Evolutionary conservation across 306 rosid species (phyloP).

Genomic region (Neltuma alba): DNA sequence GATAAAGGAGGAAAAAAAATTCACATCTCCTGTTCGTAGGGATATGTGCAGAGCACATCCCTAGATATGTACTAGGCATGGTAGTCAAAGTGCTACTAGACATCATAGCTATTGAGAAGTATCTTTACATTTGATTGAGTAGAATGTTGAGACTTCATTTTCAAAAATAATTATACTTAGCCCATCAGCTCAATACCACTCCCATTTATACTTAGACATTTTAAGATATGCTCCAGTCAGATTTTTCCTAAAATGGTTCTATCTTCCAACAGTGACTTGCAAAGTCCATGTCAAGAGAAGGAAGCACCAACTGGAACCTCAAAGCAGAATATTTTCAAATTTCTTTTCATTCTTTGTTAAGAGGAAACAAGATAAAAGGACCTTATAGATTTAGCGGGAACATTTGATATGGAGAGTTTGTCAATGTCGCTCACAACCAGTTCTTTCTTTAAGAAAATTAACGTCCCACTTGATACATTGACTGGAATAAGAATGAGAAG

Average conservation of each 20-base stretch:
- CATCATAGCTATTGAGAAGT: neutral
- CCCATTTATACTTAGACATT: neutral
- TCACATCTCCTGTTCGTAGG: neutral
- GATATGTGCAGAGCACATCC: conserved; percentile 2
- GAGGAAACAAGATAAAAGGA: conserved; percentile 28
- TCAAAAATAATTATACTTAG: neutral
- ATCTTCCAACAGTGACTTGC: neutral
- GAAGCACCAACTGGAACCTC: conserved; percentile 25
- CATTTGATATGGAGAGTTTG: conserved; percentile 95
- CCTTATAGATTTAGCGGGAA: conserved; percentile 79
- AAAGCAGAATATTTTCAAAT: neutral
- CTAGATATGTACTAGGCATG: neutral
- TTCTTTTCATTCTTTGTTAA: neutral
- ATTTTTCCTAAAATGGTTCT: neutral
- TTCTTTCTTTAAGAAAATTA: conserved; percentile 76
- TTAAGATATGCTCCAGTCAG: conserved; percentile 23
- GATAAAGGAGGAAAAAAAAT: neutral
- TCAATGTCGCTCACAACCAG: conserved; percentile 89
- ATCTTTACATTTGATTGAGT: conserved; percentile 1
- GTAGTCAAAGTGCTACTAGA: neutral
- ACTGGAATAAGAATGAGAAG: conserved; percentile 91
- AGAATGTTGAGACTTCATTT: conserved; percentile 8
- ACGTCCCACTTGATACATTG: conserved; percentile 85
- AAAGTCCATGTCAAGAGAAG: conserved; percentile 24
- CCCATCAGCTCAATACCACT: conserved; percentile 1